Conservation (phyloP, 345 rosid genomes). For the Cardiospermum halicacabum region DNA sequence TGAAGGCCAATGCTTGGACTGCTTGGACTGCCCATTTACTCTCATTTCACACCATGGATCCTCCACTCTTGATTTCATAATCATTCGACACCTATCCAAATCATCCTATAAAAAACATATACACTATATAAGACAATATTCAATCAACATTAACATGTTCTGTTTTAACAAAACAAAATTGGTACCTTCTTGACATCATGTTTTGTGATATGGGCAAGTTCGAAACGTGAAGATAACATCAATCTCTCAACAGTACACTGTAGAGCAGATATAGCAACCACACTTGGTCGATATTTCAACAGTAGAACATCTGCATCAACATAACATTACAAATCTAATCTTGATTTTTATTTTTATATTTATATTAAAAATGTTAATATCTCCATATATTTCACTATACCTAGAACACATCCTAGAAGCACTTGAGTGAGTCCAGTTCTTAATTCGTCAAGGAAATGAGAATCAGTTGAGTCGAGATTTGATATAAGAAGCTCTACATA, state of each 20-base stretch:
- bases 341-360: too few species aligned
- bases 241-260: constrained; percentile 37
- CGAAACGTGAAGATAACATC: constrained; percentile 11
- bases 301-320: constrained; percentile 40
- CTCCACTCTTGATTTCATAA: constrained; percentile 25
- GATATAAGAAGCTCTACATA: constrained; percentile 34
- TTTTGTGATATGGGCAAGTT: constrained; percentile 20
- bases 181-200: constrained; percentile 41
- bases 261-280: constrained; percentile 43
- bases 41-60: constrained; percentile 9
- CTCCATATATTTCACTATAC: constrained; percentile 15
- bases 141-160: too few species aligned
- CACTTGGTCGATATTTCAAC: constrained; percentile 48
- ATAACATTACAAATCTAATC: too few species aligned
- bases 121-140: too few species aligned
- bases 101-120: constrained; percentile 33
- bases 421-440: constrained; percentile 32
- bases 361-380: too few species aligned
- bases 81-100: constrained; percentile 27
- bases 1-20: constrained; percentile 35
- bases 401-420: constrained; percentile 40
- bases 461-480: constrained; percentile 12
- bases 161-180: too few species aligned
- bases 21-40: constrained; percentile 4
- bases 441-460: constrained; percentile 25